phyloP scores from a whole-genome alignment of 768 basidiomycete species.

The Xerocomus potaroensis region DNA sequence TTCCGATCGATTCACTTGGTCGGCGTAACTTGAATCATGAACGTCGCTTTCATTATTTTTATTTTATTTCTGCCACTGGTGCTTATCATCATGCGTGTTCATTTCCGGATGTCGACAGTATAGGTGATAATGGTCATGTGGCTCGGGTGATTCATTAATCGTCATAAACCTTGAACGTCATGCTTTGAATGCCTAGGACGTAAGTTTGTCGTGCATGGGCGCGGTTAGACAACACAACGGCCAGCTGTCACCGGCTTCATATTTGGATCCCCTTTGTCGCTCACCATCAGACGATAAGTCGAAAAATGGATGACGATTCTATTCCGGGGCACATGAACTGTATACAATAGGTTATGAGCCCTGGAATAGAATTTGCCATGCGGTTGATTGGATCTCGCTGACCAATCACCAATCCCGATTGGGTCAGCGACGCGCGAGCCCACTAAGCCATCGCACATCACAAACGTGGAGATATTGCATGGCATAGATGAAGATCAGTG shows the following conservation, averaged over 20 bases:
- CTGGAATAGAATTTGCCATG: conserved; percentile 18
- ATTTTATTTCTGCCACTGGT: conserved; percentile 4
- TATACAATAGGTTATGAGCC: conserved; percentile 24
- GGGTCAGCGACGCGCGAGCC: conserved; percentile 3
- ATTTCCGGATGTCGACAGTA: conserved; percentile 20
- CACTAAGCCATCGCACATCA: conserved; percentile 8
- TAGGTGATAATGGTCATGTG: background rate
- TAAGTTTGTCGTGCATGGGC: conserved; percentile 8
- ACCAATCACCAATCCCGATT: background rate
- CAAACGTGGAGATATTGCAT: too few species aligned
- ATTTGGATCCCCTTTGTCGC: background rate
- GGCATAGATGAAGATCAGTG: too few species aligned
- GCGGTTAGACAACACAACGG: background rate
- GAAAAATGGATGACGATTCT: conserved; percentile 10
- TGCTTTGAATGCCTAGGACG: conserved; percentile 5
- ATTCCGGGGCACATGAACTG: conserved; percentile 15
- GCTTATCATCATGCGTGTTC: conserved; percentile 13
- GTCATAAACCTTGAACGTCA: conserved; percentile 8
- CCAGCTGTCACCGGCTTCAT: conserved; percentile 1
- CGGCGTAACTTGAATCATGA: conserved; percentile 2
- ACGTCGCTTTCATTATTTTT: conserved; percentile 8
- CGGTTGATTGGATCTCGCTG: conserved; percentile 6
- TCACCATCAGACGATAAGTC: conserved; percentile 1
- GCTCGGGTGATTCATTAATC: conserved; percentile 11
- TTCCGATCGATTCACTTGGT: conserved; percentile 12